phyloP scores from a whole-genome alignment of 106 monocot species.

The Chionographis japonica region DNA sequence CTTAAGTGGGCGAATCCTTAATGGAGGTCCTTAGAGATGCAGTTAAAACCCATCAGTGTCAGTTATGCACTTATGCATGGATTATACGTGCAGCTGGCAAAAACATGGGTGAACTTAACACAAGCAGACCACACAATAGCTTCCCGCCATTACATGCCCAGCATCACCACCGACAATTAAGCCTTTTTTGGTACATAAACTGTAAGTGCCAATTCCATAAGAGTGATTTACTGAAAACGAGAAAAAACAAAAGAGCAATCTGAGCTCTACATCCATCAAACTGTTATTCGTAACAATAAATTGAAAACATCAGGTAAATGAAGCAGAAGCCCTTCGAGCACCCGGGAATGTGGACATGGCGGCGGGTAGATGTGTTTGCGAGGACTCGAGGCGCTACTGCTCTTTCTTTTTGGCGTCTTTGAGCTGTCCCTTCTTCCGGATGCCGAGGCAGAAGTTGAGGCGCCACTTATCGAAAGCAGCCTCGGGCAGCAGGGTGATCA shows the following conservation, averaged over 20 bases:
- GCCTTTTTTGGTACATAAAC: too few relatives aligned
- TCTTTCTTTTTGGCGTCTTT: constrained; percentile 67
- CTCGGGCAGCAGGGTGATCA: constrained; percentile 60
- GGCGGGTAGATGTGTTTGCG: not conserved
- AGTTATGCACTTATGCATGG: too few relatives aligned
- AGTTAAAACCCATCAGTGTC: too few relatives aligned
- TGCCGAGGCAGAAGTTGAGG: constrained; percentile 53
- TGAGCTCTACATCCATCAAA: not conserved
- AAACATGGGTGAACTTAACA: too few relatives aligned
- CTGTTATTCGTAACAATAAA: not conserved
- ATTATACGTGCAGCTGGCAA: too few relatives aligned
- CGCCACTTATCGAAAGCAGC: constrained; percentile 64
- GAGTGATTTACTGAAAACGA: too few relatives aligned
- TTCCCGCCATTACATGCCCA: not conserved
- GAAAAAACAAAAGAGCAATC: not conserved
- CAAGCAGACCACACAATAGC: too few relatives aligned
- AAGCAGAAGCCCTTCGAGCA: not conserved
- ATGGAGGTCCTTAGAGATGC: too few relatives aligned
- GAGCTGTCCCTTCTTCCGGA: constrained; percentile 70
- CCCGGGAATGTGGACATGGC: too few relatives aligned
- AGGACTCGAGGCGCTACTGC: not conserved
- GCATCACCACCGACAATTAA: not conserved
- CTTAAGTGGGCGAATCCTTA: too few relatives aligned
- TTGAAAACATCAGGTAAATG: not conserved
- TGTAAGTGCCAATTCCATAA: too few relatives aligned